Base-by-base conservation (phyloP, 2,329 filamentous ascomycete species). In the Exophiala viscosa region DNA sequence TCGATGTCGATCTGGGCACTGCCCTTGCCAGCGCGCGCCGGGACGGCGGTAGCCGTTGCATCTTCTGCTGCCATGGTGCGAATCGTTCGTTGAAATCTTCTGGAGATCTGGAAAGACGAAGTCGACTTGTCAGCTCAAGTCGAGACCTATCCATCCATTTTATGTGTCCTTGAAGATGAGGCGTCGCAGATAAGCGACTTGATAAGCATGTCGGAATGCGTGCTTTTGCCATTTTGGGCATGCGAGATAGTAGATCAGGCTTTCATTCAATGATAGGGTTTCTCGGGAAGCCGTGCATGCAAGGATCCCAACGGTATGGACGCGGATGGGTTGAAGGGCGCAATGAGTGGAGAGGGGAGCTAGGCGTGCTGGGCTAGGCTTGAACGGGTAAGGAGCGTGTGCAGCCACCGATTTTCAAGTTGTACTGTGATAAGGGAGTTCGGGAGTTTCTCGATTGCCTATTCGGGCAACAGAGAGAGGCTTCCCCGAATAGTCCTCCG, bases 1-100 rank as follows among this genome's bases (percentile, higher is more conserved):
- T 54, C 52, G 36, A 54, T 54, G 28, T 47, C 47, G 43, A 54
- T 54, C 17, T 41, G 39, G 13, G 39, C 18, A 41, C 23, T 23
- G 15, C 8, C 18, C 39, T 41, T 41, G 39, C 15, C 39, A n/a
- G 15, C 39, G 11, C 23, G 39, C 15, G 39, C 15, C 18, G 39
- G 39, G 5, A 15, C 9, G 15, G 39, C 18, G 17, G 39, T 23
- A 20, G 7, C 23, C 3, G 23, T 28, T 28, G 23, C 23, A 5
- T 10, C 18, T 15, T 41, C 39, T 13, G 15, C 14, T 13, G 39
- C 23, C 39, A 41, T 41, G 9, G 39, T 15, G 34, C 23, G 3
- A 28, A 36, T 36, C 11, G 34, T 13, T 14, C 11, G 11, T 6
- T 6, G 34, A 13, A 15, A 4, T 10, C 9, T 13, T 13, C 3